Evolutionary conservation across 257 asterid genomes (phyloP), one percentile per base, ranked within the genome.

Genomic region (Ligustrum vulgare): DNA sequence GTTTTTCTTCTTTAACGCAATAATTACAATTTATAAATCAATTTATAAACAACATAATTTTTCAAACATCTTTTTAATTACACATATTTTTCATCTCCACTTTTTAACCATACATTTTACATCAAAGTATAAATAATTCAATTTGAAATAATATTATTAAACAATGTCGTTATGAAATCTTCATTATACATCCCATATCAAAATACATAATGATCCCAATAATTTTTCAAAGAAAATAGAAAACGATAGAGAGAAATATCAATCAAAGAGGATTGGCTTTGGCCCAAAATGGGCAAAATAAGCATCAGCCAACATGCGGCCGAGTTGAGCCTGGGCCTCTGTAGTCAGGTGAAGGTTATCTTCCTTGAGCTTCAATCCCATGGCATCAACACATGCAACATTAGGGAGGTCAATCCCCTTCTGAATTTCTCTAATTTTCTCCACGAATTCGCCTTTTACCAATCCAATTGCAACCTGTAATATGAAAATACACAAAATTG

Each of bases 341-440:
- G 97, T 93, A 2, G 96, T 88, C 22, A 91, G 80, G 75, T 93
- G 98, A 62, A 89, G 82, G 65, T 91, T 81, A 72, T 93, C 98
- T 56, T 79, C 92, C 75, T 83, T 76, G 4, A 93, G 94, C 76
- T 80, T 72, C 85, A 91, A 78, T 2, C 97, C 97, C 70, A 63
- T 79, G 5, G 96, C 94, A 82, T 93, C 98, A 37, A 91, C 88
- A 13, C 89, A 82, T 0, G 76, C 84, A 12, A 91, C 96, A 70
- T 91, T 88, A 63, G 87, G 88, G 32, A 93, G 80, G 13, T 86
- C 78, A 33, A 91, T 87, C 10, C 77, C 86, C 81, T 79, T 74
- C 20, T 91, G 98, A 13, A 88, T 86, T 51, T 87, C 86, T 76
- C 98, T 85, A 0, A 93, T 83, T 60, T 79, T 78, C 60, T 88